These are phyloP conservation scores for Prinsepia uniflora DNA, from an alignment of 306 rosid genomes.

Conservation along the genomic window DNA sequence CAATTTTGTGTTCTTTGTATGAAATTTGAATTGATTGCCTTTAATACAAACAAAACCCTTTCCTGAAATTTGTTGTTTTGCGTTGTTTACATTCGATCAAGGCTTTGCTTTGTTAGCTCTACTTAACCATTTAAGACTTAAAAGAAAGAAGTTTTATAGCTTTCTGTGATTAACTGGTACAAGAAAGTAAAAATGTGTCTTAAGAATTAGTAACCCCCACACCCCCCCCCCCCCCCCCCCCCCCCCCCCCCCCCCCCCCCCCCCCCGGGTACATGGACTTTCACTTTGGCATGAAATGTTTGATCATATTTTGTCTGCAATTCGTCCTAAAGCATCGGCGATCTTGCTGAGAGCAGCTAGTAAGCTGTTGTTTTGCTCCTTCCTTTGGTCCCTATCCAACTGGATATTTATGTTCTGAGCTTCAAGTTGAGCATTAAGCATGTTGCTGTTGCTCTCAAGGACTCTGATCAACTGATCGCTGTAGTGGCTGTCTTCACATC, in stretches of 20 bases:
- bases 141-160: not conserved
- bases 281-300: not conserved
- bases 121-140: not conserved
- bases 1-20: conserved; percentile 10
- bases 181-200: conserved; percentile 3
- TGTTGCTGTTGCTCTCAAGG: conserved; percentile 36
- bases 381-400: conserved; percentile 48
- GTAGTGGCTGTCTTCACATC: conserved; percentile 21
- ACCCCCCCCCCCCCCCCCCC: no score
- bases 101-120: not conserved
- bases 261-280: no score
- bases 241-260: no score
- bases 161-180: not conserved
- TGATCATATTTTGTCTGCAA: conserved; percentile 49
- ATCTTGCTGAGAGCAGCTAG: conserved; percentile 45
- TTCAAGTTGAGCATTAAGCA: conserved; percentile 40
- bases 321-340: conserved; percentile 47
- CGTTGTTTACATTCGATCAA: no score
- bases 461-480: conserved; percentile 25
- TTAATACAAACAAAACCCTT: not conserved
- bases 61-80: not conserved
- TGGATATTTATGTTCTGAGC: conserved; percentile 39
- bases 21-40: not conserved
- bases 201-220: no score
- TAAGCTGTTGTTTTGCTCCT: conserved; percentile 39